Evolutionary conservation across 2,329 filamentous ascomycete species (phyloP).

Genomic region (Pseudogymnoascus sp.): DNA sequence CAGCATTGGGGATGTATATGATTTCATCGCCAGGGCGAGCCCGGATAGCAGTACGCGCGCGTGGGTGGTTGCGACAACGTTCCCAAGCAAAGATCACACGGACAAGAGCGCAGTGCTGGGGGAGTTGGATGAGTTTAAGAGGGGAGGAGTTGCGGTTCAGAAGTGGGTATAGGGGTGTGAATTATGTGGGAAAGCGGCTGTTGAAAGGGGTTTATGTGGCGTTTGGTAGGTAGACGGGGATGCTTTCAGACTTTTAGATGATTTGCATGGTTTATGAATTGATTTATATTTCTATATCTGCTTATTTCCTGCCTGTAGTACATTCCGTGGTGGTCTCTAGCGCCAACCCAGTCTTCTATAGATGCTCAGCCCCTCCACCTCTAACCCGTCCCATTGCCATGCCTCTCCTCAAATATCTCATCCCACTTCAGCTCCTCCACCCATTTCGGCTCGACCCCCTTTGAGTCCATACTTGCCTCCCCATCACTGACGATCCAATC

Average conservation of each 20-base stretch:
- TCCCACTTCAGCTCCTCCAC: not conserved
- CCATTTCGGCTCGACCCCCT: not conserved
- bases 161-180: constrained; percentile 36
- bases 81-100: constrained; percentile 72
- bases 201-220: not conserved
- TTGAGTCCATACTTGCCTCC: not conserved
- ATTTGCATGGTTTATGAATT: constrained; percentile 3
- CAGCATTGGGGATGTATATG: constrained; percentile 70
- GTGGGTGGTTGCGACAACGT: constrained; percentile 75
- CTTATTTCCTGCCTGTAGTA: no score
- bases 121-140: constrained; percentile 58
- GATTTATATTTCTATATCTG: no score
- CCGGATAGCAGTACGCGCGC: constrained; percentile 48
- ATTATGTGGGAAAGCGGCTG: not conserved
- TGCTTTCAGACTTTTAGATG: not conserved
- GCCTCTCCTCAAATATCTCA: not conserved
- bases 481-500: not conserved
- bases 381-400: constrained; percentile 31
- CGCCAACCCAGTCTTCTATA: not conserved
- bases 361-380: constrained; percentile 24
- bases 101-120: constrained; percentile 55
- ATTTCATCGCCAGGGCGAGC: constrained; percentile 62
- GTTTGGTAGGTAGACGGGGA: constrained; percentile 3
- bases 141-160: constrained; percentile 57
- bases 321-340: no score